Evolutionary conservation across 169 alveolate genomes (phyloP), one percentile per base, ranked within the genome.

Genomic region (Cryptosporidium meleagridis): DNA sequence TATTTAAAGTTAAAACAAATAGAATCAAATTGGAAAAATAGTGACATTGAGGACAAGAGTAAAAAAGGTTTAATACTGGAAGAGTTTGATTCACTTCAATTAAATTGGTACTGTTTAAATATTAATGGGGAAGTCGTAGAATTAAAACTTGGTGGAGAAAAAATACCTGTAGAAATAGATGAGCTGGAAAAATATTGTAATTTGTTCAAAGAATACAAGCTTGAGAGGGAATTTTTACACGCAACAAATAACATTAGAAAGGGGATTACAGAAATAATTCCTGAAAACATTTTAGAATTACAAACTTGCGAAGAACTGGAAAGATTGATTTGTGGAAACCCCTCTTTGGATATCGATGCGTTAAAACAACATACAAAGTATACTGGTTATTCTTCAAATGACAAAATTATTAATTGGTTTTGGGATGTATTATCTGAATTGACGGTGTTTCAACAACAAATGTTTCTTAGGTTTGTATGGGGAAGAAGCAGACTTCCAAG

Each of bases 401-500:
- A 95, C 72, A 93, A 93, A 29, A 67, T 85, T 18, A 91, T 91
- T 35, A 29, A 21, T 23, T 91, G 94, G 94, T 95, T 96, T 95
- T 96, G 98, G 98, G 94, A 94, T 84, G 94, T 95, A n/a, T 61
- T 96, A 18, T 95, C 92, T 58, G 94, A 92, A 51, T 93, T 96
- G 85, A 62, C 95, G 8, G 91, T 93, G 3, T 94, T 92, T 51
- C 97, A 96, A 65, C 94, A 95, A 87, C 93, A 94, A 37, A 92
- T 92, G 75, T 96, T 95, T 86, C 75, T 96, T 23, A 94, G 97
- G 69, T 96, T 96, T 80, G 97, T 95, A 18, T 96, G 97, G 97
- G 98, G 98, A n/a, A 94, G 98, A 70, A 91, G 95, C 55, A 93
- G 97, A 85, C 93, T 96, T 55, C 98, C 98, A 29, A 86, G 65